These are phyloP conservation scores for Boechera divaricarpa DNA, from an alignment of 345 rosid genomes.

Conservation along the genomic window DNA sequence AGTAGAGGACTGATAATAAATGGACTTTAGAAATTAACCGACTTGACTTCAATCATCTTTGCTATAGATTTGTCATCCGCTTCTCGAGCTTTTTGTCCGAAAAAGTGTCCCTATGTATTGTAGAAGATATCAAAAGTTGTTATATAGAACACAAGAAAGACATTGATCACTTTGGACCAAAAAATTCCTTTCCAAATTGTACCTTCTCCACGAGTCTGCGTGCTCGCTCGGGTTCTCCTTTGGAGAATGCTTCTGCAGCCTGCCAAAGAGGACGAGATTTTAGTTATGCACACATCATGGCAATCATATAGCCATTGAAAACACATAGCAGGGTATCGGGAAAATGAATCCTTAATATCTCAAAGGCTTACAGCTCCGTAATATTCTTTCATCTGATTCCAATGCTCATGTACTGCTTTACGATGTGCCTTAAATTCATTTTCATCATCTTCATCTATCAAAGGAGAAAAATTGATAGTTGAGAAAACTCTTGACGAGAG, in stretches of 20 bases:
- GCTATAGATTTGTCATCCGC: conserved; percentile 63
- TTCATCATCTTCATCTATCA: conserved; percentile 53
- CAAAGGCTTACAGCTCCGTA: conserved; percentile 61
- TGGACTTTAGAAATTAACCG: conserved; percentile 33
- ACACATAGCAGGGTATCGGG: neutral
- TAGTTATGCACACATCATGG: conserved; percentile 31
- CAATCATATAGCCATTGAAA: conserved; percentile 16
- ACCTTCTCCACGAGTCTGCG: conserved; percentile 57
- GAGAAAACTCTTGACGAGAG: conserved; percentile 14
- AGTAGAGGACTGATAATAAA: conserved; percentile 11
- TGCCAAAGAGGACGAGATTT: conserved; percentile 40
- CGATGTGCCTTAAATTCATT: conserved; percentile 55
- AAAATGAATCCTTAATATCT: conserved; percentile 1
- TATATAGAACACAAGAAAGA: conserved; percentile 20
- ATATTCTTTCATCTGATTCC: conserved; percentile 64
- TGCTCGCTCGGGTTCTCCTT: conserved; percentile 58
- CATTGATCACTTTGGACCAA: conserved; percentile 9
- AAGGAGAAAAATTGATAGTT: conserved; percentile 31
- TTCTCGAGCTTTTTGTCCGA: conserved; percentile 57
- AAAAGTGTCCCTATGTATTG: conserved; percentile 61
- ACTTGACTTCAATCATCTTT: conserved; percentile 62
- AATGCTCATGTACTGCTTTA: conserved; percentile 62
- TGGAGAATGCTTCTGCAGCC: conserved; percentile 63
- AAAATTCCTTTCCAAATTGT: conserved; percentile 20
- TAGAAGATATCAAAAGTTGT: conserved; percentile 24